Conservation (phyloP, 1,139 yeast genomes). For the Pichia sp. region DNA sequence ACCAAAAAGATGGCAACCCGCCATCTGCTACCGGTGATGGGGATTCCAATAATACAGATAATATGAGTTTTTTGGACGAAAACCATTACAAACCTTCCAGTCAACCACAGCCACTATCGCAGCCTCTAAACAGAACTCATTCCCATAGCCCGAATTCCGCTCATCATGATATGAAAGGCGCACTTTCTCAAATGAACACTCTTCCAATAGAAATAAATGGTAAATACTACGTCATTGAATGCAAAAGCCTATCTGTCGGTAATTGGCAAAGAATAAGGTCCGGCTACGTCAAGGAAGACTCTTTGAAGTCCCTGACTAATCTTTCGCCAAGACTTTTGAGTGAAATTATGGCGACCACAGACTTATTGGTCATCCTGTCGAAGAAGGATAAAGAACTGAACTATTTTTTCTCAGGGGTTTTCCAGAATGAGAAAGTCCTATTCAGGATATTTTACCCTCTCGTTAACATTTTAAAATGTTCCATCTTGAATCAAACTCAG, state of each 20-base stretch:
- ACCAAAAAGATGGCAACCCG: slow-evolving; percentile 23
- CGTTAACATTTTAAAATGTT: slow-evolving; percentile 42
- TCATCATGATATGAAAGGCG: slow-evolving; percentile 9
- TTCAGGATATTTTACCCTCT: slow-evolving; percentile 69
- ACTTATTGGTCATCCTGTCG: slow-evolving; percentile 60
- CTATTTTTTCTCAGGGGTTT: slow-evolving; percentile 67
- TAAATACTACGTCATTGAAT: slow-evolving; percentile 63
- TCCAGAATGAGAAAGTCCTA: slow-evolving; percentile 60
- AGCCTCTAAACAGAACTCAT: neutral
- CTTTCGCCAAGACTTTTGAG: slow-evolving; percentile 63
- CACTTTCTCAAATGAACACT: slow-evolving; percentile 12
- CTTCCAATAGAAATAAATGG: slow-evolving; percentile 57
- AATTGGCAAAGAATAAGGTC: slow-evolving; percentile 74
- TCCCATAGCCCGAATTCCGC: neutral
- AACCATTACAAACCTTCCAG: neutral
- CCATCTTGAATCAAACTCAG: slow-evolving; percentile 41
- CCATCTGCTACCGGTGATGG: neutral
- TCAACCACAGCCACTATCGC: neutral
- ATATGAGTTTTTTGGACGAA: neutral
- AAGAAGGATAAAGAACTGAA: slow-evolving; percentile 67
- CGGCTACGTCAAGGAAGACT: slow-evolving; percentile 44
- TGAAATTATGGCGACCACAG: slow-evolving; percentile 60
- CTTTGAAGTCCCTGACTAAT: slow-evolving; percentile 48
- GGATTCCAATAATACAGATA: neutral
- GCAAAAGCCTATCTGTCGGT: slow-evolving; percentile 65